Conservation (phyloP, 2,329 filamentous ascomycete genomes). For the Emydomyces testavorans region DNA sequence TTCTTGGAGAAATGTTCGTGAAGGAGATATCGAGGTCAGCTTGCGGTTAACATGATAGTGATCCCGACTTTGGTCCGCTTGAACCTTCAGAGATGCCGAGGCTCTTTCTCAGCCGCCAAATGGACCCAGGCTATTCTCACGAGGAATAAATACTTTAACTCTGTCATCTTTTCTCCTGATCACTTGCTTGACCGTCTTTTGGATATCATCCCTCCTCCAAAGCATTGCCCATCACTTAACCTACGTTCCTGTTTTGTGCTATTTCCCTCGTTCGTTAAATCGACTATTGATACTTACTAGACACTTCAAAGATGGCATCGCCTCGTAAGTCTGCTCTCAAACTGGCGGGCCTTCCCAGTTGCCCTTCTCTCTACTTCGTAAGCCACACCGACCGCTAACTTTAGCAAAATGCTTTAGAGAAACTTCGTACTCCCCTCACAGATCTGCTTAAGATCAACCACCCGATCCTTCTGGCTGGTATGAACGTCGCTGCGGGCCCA, state of each 20-base stretch:
- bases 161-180: conserved; percentile 2
- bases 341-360: not conserved
- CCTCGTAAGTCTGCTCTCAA: conserved; percentile 52
- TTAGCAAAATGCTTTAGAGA: conserved; percentile 44
- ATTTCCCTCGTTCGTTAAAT: not conserved
- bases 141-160: conserved; percentile 2
- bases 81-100: conserved; percentile 2
- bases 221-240: not conserved
- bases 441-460: conserved; percentile 98
- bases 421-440: conserved; percentile 82
- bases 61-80: not conserved
- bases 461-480: conserved; percentile 87
- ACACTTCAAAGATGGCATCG: conserved; percentile 53
- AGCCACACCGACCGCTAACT: conserved; percentile 18
- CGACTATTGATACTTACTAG: not conserved
- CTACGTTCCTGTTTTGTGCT: not conserved
- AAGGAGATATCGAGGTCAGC: not conserved
- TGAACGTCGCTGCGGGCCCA: conserved; percentile 97
- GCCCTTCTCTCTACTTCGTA: conserved; percentile 1
- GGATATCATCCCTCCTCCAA: not conserved
- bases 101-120: not conserved
- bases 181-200: not conserved
- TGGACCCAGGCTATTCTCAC: not conserved
- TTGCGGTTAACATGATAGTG: not conserved
- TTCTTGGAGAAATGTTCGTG: not conserved